Evolutionary conservation across 2,329 filamentous ascomycete species (phyloP).

Genomic region (Harringtonia aguacate): DNA sequence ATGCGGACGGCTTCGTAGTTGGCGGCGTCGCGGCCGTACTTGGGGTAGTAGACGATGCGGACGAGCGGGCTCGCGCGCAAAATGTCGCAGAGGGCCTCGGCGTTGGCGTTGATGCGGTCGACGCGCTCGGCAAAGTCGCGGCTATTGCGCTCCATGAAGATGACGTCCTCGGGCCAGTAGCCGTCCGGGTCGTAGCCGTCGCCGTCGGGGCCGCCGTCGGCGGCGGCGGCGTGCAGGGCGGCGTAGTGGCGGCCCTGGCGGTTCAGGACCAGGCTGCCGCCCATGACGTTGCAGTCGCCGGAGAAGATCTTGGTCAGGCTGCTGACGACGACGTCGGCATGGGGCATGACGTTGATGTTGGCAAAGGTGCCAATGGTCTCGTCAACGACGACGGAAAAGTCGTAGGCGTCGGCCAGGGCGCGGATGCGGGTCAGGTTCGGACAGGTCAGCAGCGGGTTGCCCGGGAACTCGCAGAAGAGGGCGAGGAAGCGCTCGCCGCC

Average conservation of each 20-base stretch:
- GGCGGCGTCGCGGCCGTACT: constrained; percentile 44
- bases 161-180: constrained; percentile 86
- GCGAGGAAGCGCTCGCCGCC: constrained; percentile 67
- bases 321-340: constrained; percentile 85
- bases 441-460: constrained; percentile 78
- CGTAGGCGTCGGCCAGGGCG: constrained; percentile 66
- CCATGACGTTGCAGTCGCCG: constrained; percentile 97
- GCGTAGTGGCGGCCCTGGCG: constrained; percentile 60
- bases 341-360: constrained; percentile 85
- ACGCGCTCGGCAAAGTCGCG: constrained; percentile 80
- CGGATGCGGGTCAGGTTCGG: constrained; percentile 80
- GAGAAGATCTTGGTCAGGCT: constrained; percentile 96
- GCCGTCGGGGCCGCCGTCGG: constrained; percentile 48
- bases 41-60: constrained; percentile 79
- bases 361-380: constrained; percentile 96
- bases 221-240: constrained; percentile 57
- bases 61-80: constrained; percentile 52
- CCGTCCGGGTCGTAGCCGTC: constrained; percentile 68
- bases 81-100: constrained; percentile 70
- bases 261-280: constrained; percentile 60
- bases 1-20: constrained; percentile 64
- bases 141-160: constrained; percentile 95
- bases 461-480: constrained; percentile 90
- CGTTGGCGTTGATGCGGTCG: constrained; percentile 73
- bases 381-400: constrained; percentile 85